A percentile compares a stretch with the other conserved stretches of the same genome.
phyloP scores from a whole-genome alignment of 2,329 filamentous ascomycete genomes.

The Alternaria longipes region DNA sequence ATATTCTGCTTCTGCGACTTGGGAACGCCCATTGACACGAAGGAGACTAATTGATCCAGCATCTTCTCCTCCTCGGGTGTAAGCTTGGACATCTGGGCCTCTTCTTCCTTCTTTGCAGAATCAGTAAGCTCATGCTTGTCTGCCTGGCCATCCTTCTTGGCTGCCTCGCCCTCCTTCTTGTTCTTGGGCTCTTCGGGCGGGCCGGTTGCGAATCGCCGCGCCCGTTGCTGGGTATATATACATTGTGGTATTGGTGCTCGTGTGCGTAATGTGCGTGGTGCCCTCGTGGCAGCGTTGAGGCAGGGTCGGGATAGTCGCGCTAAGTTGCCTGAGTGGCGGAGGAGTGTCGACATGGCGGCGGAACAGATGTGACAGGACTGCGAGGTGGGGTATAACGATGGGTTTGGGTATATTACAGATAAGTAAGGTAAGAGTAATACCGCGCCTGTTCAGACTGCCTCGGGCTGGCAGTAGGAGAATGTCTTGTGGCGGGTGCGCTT shows the following conservation, averaged over 20 bases:
- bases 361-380: conserved; percentile 35
- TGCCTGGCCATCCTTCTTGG: conserved; percentile 44
- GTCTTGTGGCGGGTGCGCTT: conserved; percentile 23
- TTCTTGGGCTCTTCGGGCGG: conserved; percentile 47
- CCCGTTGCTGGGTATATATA: conserved; percentile 55
- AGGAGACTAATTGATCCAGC: conserved; percentile 65
- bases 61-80: conserved; percentile 65
- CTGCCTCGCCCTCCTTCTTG: conserved; percentile 38
- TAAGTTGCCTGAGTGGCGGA: conserved; percentile 73
- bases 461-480: conserved; percentile 23
- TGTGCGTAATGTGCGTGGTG: conserved; percentile 50
- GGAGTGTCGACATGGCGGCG: conserved; percentile 70
- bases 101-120: conserved; percentile 52
- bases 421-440: background rate
- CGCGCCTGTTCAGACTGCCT: conserved; percentile 23
- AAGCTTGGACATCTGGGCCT: conserved; percentile 56
- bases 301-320: conserved; percentile 69
- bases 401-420: conserved; percentile 7
- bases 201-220: conserved; percentile 54
- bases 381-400: conserved; percentile 15
- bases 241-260: conserved; percentile 54
- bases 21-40: conserved; percentile 68
- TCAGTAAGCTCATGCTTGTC: conserved; percentile 44
- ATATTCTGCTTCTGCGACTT: conserved; percentile 68
- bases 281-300: conserved; percentile 62